Conservation (phyloP, 116 monocot genomes). For the Papilionanthe hybrid region DNA sequence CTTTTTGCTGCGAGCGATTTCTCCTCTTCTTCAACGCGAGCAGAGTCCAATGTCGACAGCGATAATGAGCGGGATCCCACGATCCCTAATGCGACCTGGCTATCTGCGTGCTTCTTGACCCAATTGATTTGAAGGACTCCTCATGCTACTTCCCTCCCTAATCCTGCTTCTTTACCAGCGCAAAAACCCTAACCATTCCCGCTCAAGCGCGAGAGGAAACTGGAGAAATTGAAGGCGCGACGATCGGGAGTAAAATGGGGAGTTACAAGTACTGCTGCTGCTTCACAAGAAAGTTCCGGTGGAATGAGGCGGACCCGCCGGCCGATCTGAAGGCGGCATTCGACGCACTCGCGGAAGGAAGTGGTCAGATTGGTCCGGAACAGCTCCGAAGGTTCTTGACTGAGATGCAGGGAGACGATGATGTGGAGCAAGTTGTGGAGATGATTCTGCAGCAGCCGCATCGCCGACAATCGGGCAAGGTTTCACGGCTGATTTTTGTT, state of each 20-base stretch:
- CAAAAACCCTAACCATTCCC: too few species aligned
- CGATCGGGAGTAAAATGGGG: conserved; percentile 12
- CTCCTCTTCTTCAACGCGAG: too few species aligned
- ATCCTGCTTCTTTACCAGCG: too few species aligned
- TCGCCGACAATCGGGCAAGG: conserved; percentile 5
- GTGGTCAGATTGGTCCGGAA: conserved; percentile 9
- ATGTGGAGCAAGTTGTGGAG: conserved; percentile 13
- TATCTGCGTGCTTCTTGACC: too few species aligned
- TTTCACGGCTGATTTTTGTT: conserved; percentile 4
- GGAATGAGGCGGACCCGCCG: conserved; percentile 22
- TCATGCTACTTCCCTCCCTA: too few species aligned
- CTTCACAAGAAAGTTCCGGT: conserved; percentile 40
- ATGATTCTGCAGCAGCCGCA: conserved; percentile 8
- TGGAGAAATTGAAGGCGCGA: background rate
- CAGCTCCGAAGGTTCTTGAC: conserved; percentile 29
- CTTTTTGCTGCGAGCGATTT: too few species aligned
- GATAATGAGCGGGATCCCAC: too few species aligned
- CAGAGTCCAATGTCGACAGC: too few species aligned
- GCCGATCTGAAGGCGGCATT: conserved; percentile 21
- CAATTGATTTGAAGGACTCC: too few species aligned
- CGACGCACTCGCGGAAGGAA: conserved; percentile 12
- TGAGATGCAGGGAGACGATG: conserved; percentile 23
- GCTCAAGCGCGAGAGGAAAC: too few species aligned
- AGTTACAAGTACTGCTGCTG: conserved; percentile 37
- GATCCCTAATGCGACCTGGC: too few species aligned